phyloP scores from a whole-genome alignment of 2,329 filamentous ascomycete genomes.

The Claviceps purpurea region DNA sequence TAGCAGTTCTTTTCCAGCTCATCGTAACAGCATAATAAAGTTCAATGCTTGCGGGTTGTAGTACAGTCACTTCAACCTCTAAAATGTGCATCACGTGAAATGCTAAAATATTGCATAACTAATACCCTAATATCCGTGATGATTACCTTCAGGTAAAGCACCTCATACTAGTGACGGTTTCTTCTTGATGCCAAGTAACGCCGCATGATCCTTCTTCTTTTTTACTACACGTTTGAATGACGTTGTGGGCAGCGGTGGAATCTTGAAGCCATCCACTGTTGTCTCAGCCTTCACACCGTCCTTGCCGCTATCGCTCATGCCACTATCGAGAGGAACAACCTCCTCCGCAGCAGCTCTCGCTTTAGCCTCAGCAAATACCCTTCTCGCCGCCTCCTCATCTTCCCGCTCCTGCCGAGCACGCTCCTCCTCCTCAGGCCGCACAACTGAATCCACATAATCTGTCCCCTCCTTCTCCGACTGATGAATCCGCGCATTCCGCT shows the following conservation, averaged over 20 bases:
- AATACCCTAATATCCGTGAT: no score
- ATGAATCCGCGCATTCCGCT: constrained; percentile 78
- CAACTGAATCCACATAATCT: constrained; percentile 43
- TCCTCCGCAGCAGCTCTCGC: constrained; percentile 37
- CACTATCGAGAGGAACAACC: constrained; percentile 16
- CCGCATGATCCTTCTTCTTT: constrained; percentile 72
- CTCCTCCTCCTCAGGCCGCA: constrained; percentile 44
- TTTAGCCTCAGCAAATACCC: constrained; percentile 58
- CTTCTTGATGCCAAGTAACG: constrained; percentile 76
- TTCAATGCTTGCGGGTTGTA: not conserved
- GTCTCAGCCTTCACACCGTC: constrained; percentile 8
- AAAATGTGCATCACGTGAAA: no score
- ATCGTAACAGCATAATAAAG: not conserved
- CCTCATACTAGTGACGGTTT: constrained; percentile 46
- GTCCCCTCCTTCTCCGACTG: constrained; percentile 56
- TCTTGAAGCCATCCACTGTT: constrained; percentile 10
- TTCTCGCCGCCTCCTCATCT: constrained; percentile 67
- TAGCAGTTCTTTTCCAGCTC: not conserved
- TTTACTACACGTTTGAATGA: constrained; percentile 67
- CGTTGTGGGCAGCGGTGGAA: constrained; percentile 24
- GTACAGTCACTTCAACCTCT: not conserved
- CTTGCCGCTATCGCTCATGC: not conserved
- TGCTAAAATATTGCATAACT: no score
- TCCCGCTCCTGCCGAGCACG: constrained; percentile 58
- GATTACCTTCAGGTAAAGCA: no score